Evolutionary conservation across 768 basidiomycete species (phyloP), one percentile per base, ranked within the genome.

Genomic region (Tylopilus sp.): DNA sequence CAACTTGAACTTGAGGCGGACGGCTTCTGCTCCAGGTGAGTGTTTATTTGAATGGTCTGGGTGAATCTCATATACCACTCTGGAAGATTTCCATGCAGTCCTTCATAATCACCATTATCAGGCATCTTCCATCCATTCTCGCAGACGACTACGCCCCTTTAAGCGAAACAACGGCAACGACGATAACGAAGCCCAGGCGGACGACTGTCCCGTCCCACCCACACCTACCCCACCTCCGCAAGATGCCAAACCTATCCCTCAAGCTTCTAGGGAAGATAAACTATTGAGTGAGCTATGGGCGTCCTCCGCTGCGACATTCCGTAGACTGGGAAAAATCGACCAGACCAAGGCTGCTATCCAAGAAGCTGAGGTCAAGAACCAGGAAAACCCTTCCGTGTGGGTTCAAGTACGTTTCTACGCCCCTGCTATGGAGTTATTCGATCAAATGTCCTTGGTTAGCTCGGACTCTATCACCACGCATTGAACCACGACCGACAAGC

Each of bases 251-350:
- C 50, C 70, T 47, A 59, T 69, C 31, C 68, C 51, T 58, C 69
- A 47, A 3, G 75, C 74, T 18, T 75, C 77, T 21, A 85, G 84
- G 56, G 81, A 83, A 48, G 80, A 81, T 36, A 73, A 83, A 22
- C 70, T 97, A 25, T 72, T 97, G 52, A 89, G 86, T 51, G 84
- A 92, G 58, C 71, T 98, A 7, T 99, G 97, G 97, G 71, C 97
- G 6, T 91, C 92, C 79, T 89, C 87, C 7, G 91, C 95, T 1
- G 93, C 97, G 15, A 97, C 91, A 0, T 98, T 98, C 73, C 77
- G 97, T 41, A 74, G 97, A 52, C 72, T 88, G 48, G 91, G 91
- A 11, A 93, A 93, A 71, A 79, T 91, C 48, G 95, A 97, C 52
- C 91, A 98, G 60, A 85, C 90, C 1, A 82, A 83, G 45, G 95